Percentiles rank a stretch among this genome's conserved stretches.
phyloP scores from a whole-genome alignment of 2,329 filamentous ascomycete species.

The Verticillium nonalfalfae region DNA sequence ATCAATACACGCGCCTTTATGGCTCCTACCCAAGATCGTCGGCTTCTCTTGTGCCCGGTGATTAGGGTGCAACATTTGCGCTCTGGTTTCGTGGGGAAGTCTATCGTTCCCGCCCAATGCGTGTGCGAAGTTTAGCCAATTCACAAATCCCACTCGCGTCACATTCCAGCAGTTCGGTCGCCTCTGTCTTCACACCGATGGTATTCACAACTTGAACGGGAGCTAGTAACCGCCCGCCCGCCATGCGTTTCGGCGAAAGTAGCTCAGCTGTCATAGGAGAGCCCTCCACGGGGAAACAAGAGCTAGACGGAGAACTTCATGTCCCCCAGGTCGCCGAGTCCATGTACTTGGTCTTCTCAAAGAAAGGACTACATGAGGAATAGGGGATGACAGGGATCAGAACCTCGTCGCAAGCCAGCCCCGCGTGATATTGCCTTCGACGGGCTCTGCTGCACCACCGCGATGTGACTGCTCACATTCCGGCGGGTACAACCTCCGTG shows the following conservation, averaged over 20 bases:
- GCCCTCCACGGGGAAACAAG: too few species aligned
- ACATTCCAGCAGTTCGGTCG: not conserved
- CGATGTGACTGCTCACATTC: constrained; percentile 10
- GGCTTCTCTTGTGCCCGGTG: not conserved
- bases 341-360: too few species aligned
- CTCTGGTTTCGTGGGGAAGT: not conserved
- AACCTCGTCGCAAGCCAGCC: not conserved
- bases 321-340: too few species aligned
- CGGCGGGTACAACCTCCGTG: constrained; percentile 2
- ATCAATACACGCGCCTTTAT: not conserved
- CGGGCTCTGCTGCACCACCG: not conserved
- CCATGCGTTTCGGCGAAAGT: not conserved
- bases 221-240: not conserved
- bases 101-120: not conserved
- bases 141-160: too few species aligned
- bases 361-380: not conserved
- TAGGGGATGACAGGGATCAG: not conserved
- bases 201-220: not conserved
- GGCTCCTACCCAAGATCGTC: not conserved
- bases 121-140: not conserved
- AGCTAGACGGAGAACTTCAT: too few species aligned
- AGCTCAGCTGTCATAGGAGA: constrained; percentile 2
- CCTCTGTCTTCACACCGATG: not conserved
- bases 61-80: not conserved
- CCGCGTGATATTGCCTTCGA: not conserved